Percentiles rank a stretch among this genome's conserved stretches.
These are phyloP conservation scores for Phytopythium montanum DNA, from an alignment of 352 stramenopile genomes.

Conservation along the genomic window DNA sequence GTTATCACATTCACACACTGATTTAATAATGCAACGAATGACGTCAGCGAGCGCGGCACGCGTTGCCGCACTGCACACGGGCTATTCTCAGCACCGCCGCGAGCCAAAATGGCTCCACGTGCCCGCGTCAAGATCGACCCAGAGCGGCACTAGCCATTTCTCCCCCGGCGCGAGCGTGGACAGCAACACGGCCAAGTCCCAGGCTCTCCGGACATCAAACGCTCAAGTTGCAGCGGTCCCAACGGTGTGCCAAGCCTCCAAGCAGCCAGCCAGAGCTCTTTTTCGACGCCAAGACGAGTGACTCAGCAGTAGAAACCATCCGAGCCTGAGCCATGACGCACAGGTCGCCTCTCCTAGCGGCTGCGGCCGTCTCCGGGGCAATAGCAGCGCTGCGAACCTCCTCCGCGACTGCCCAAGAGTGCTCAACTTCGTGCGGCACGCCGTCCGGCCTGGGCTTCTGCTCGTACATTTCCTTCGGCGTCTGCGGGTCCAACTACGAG, in stretches of 20 bases:
- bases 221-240: not conserved
- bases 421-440: slow-evolving; percentile 72
- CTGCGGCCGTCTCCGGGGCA: not conserved
- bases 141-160: slow-evolving; percentile 8
- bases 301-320: not conserved
- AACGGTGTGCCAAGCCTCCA: not conserved
- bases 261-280: not conserved
- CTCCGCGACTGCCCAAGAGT: slow-evolving; percentile 33
- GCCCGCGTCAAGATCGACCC: slow-evolving; percentile 1
- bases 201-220: not conserved
- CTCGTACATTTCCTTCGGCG: slow-evolving; percentile 72
- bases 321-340: not conserved
- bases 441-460: slow-evolving; percentile 72
- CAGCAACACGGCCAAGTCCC: not conserved
- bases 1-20: rapidly evolving
- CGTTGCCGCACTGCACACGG: not conserved
- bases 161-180: not conserved
- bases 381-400: slow-evolving; percentile 9
- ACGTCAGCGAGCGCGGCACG: not conserved
- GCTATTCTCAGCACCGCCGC: slow-evolving; percentile 1
- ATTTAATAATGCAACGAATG: not conserved
- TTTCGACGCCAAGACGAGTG: not conserved
- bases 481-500: slow-evolving; percentile 51
- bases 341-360: not conserved
- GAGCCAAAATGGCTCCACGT: not conserved